Conservation (phyloP, 805 yeast species). For the Naumovozyma baii region DNA sequence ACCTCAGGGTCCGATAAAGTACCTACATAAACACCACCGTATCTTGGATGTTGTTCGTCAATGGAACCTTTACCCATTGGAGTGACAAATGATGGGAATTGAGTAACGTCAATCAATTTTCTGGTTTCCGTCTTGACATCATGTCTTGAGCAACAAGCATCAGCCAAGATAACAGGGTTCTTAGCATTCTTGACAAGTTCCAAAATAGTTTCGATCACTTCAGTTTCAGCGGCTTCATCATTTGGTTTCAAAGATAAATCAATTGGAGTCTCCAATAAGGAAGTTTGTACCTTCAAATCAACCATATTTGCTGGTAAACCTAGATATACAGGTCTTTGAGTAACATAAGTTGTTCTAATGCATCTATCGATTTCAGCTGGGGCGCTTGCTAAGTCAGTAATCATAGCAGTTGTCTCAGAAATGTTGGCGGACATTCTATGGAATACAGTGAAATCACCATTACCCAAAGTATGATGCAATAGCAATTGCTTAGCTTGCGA, state of each 20-base stretch:
- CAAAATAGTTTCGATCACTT: constrained; percentile 44
- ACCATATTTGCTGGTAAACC: constrained; percentile 74
- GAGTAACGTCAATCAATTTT: constrained; percentile 50
- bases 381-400: constrained; percentile 52
- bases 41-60: constrained; percentile 59
- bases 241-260: constrained; percentile 47
- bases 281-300: constrained; percentile 47
- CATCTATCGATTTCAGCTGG: constrained; percentile 61
- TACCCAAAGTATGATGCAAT: constrained; percentile 72
- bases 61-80: constrained; percentile 82
- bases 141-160: constrained; percentile 79
- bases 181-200: constrained; percentile 44
- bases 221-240: constrained; percentile 48
- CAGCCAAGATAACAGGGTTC: constrained; percentile 66
- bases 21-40: constrained; percentile 78
- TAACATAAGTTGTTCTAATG: constrained; percentile 54
- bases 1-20: constrained; percentile 60
- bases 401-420: constrained; percentile 50
- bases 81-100: constrained; percentile 71
- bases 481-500: constrained; percentile 60
- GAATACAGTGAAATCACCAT: constrained; percentile 70
- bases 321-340: constrained; percentile 70
- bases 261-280: constrained; percentile 50
- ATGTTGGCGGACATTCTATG: constrained; percentile 65
- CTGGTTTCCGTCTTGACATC: constrained; percentile 48